These are phyloP conservation scores for Leucogyrophana mollusca DNA, from an alignment of 768 basidiomycete species.

Conservation along the genomic window DNA sequence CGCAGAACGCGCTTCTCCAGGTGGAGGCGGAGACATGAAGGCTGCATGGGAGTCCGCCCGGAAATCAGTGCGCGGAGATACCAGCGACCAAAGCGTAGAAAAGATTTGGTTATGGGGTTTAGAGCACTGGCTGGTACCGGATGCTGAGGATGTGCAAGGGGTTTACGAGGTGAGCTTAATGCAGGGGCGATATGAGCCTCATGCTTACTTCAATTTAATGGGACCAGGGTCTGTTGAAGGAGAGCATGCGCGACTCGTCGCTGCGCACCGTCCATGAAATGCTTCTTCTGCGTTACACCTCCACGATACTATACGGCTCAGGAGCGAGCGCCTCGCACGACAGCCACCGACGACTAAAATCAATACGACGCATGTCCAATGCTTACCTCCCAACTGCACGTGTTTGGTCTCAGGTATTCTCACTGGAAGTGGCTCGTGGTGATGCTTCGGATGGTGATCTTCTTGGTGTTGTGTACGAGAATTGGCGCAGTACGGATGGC, in stretches of 20 bases:
- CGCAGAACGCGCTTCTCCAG: slow-evolving; percentile 34
- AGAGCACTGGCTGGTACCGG: slow-evolving; percentile 17
- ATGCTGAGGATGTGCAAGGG: slow-evolving; percentile 14
- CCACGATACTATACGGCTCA: slow-evolving; percentile 20
- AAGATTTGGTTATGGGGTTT: slow-evolving; percentile 60
- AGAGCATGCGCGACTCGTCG: slow-evolving; percentile 44
- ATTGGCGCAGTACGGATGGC: slow-evolving; percentile 40
- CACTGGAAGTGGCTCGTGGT: slow-evolving; percentile 20
- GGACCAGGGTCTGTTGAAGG: slow-evolving; percentile 40
- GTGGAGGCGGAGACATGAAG: slow-evolving; percentile 19
- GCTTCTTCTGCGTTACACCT: slow-evolving; percentile 46
- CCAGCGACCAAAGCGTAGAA: slow-evolving; percentile 27
- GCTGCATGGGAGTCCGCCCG: slow-evolving; percentile 48
- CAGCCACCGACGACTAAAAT: slow-evolving; percentile 16
- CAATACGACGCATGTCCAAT: slow-evolving; percentile 40
- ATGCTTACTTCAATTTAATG: slow-evolving; percentile 6
- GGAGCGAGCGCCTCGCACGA: slow-evolving; percentile 16
- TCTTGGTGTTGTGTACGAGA: slow-evolving; percentile 33
- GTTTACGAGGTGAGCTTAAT: slow-evolving; percentile 34
- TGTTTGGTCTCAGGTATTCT: slow-evolving; percentile 46
- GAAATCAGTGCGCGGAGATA: slow-evolving; percentile 26
- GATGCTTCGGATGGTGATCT: slow-evolving; percentile 15
- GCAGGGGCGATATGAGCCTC: background rate
- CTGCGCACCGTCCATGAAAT: slow-evolving; percentile 42
- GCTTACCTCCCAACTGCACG: slow-evolving; percentile 41